Evolutionary conservation across 129 eudicot genomes (phyloP), one percentile per base, ranked within the genome.

Genomic region (Arctium lappa): DNA sequence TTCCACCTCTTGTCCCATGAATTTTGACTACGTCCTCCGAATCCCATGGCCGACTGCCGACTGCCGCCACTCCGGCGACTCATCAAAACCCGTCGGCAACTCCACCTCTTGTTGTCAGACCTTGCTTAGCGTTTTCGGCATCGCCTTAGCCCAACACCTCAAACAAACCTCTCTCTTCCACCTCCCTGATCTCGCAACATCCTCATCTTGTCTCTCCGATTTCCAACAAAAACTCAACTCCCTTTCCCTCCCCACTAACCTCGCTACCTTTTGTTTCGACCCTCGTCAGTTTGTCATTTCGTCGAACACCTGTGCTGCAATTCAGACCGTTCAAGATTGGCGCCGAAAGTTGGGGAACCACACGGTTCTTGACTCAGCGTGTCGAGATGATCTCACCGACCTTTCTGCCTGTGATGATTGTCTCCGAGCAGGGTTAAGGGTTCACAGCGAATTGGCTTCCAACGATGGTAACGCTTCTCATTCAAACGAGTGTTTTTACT

Each of bases 391-490:
- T 83, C 89, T 94, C 15, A 85, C 91, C 40, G 92, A 92, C 72
- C 88, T 85, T 31, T 85, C 93, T 27, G 76, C 91, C 0, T 94
- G 98, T 84, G 96, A 90, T 73, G 82, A 88, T 31, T 94, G 98
- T 79, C 84, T 92, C 48, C 87, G 86, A 27, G 97, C 97, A 2
- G 98, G 98, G 18, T 85, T 91, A 33, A 60, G 81, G 66, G 93
- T 92, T 77, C 93, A 88, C 69, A 31, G 85, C 1, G 18, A 82
- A 3, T 80, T 94, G 81, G 82, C 72, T 50, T 74, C 79, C 1
- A 79, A 88, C 12, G 98, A 94, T 88, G 97, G 98, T 81, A 94
- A 92, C 73, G 70, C 48, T 6, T 88, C 96, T 36, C 98, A 91
- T 79, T 85, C 96, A 1, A 86, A 70, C 22, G 74, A 87, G 7